Conservation (phyloP, 352 stramenopile species). For the Phytophthora hibernalis region DNA sequence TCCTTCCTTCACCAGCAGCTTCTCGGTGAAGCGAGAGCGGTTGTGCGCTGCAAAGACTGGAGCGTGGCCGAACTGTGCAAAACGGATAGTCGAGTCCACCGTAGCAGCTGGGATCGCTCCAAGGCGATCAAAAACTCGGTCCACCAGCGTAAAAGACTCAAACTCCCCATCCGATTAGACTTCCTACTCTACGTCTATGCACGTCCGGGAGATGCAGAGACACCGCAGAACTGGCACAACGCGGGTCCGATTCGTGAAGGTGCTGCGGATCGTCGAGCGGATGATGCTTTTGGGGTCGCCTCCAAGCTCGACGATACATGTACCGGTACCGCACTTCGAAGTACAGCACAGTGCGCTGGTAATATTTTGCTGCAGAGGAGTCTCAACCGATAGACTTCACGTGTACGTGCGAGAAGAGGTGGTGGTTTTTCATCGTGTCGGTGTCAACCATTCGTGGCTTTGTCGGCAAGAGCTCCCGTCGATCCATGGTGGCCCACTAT, state of each 20-base stretch:
- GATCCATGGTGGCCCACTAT: background rate
- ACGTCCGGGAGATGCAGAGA: conserved; percentile 4
- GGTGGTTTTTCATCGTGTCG: background rate
- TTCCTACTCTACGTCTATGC: conserved; percentile 26
- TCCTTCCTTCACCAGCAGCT: conserved; percentile 15
- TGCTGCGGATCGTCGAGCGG: conserved; percentile 7
- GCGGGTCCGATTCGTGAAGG: background rate
- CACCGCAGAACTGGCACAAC: conserved; percentile 8
- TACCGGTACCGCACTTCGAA: too few species aligned
- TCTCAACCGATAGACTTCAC: background rate
- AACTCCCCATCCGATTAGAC: conserved; percentile 28
- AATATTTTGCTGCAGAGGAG: background rate
- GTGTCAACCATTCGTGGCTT: background rate
- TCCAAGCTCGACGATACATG: background rate
- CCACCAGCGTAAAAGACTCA: conserved; percentile 10
- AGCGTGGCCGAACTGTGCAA: conserved; percentile 19
- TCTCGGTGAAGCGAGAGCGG: conserved; percentile 29
- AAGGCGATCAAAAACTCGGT: conserved; percentile 1
- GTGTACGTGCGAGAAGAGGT: background rate
- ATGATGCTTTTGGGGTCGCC: conserved; percentile 17
- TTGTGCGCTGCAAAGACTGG: conserved; percentile 29
- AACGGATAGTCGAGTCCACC: conserved; percentile 24
- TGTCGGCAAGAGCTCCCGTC: background rate
- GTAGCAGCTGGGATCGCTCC: conserved; percentile 28
- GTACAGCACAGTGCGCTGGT: background rate